A percentile compares a stretch with the other conserved stretches of the same genome.
Evolutionary conservation across 805 yeast species (phyloP).

Genomic region (Wickerhamomyces chaumierensis): DNA sequence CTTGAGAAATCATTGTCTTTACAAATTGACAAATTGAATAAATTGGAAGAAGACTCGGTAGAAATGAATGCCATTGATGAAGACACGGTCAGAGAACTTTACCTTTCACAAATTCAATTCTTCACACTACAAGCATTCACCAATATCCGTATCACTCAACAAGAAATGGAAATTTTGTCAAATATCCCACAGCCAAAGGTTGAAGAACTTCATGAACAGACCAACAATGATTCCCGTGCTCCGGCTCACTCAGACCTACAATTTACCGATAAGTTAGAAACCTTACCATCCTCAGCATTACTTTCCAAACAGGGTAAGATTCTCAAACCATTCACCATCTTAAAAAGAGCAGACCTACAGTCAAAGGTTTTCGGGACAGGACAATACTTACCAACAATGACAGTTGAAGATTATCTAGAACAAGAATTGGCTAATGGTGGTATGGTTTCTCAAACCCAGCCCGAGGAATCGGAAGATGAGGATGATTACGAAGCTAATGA

Average conservation of each 20-base stretch:
- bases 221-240: conserved; percentile 12
- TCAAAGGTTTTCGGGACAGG: conserved; percentile 81
- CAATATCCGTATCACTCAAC: conserved; percentile 42
- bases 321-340: conserved; percentile 72
- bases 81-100: conserved; percentile 45
- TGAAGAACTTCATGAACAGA: conserved; percentile 11
- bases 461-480: conserved; percentile 38
- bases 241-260: conserved; percentile 10
- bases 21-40: conserved; percentile 31
- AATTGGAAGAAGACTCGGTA: conserved; percentile 22
- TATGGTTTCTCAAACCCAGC: conserved; percentile 33
- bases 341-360: conserved; percentile 45
- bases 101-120: conserved; percentile 42
- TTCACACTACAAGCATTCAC: conserved; percentile 43
- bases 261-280: conserved; percentile 57
- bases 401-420: conserved; percentile 84
- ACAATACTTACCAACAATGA: conserved; percentile 85
- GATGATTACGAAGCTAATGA: conserved; percentile 54
- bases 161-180: conserved; percentile 57
- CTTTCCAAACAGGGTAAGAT: conserved; percentile 69
- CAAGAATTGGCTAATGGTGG: conserved; percentile 81
- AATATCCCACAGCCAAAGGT: conserved; percentile 28
- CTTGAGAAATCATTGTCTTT: conserved; percentile 41
- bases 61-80: conserved; percentile 40
- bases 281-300: conserved; percentile 30